Evolutionary conservation across 345 rosid genomes (phyloP), one percentile per base, ranked within the genome.

Genomic region (Sisymbrium altissimum): DNA sequence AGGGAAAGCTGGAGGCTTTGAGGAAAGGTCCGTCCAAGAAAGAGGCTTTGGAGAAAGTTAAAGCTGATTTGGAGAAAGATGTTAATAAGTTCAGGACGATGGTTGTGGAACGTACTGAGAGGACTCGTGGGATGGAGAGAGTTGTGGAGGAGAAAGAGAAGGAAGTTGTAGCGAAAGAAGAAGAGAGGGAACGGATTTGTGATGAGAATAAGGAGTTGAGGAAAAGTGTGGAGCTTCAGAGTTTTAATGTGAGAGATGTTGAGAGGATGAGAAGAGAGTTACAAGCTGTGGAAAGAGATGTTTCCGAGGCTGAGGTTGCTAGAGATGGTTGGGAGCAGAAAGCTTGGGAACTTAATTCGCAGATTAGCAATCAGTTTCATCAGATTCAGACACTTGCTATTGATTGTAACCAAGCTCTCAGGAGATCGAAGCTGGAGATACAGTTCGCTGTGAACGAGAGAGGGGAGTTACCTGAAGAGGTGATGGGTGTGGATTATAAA

Each of bases 261-360:
- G 97, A 95, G 82, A 89, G 97, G 86, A 95, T 95, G 97, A 90
- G 80, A 84, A 90, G 91, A 78, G 97, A 95, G 85, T 74, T 95
- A 79, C 86, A 80, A 68, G 90, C 86, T 0, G 95, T 90, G 68
- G 99, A 95, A 74, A 90, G 93, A 75, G 97, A 88, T 71, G 85
- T 85, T 23, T 77, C 68, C 7, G 92, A 90, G 61, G 86, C 90
- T 0, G 96, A 89, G 54, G 66, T 18, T 36, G 84, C 83, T 5
- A 85, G 97, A 81, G 90, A 81, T 72, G 72, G 73, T 7, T 88
- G 86, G 87, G 99, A 95, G 70, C 93, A 85, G 77, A 88, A 81
- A 83, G 83, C 82, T 48, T 92, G 97, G 99, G 92, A 90, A 68
- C 82, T 89, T 29, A 87, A 86, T 67, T 58, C 88, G 2, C 49